phyloP scores from a whole-genome alignment of 2,329 filamentous ascomycete genomes.

The Cercospora canescens region DNA sequence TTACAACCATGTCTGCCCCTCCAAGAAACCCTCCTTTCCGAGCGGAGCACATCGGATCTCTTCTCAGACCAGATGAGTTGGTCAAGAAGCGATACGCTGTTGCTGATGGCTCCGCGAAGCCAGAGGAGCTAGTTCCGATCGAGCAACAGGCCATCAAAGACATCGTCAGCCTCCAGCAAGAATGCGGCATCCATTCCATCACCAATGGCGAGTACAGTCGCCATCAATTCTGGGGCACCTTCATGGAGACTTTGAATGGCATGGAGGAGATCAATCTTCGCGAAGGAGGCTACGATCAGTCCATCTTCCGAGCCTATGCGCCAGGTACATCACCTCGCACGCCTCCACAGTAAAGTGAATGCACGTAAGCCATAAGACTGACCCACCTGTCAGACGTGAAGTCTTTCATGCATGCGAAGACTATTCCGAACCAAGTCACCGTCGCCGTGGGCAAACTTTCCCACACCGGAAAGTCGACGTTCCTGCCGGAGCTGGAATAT shows the following conservation, averaged over 20 bases:
- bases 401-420: slow-evolving; percentile 59
- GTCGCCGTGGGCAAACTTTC: slow-evolving; percentile 60
- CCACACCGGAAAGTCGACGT: slow-evolving; percentile 56
- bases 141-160: slow-evolving; percentile 36
- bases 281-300: slow-evolving; percentile 39
- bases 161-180: slow-evolving; percentile 36
- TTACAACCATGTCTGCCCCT: slow-evolving; percentile 52
- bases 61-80: slow-evolving; percentile 65
- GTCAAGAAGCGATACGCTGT: slow-evolving; percentile 58
- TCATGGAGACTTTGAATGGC: slow-evolving; percentile 39
- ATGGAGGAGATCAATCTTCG: slow-evolving; percentile 52
- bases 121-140: slow-evolving; percentile 31
- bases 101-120: slow-evolving; percentile 32
- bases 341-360: background rate
- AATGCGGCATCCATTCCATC: slow-evolving; percentile 34
- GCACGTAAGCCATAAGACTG: background rate
- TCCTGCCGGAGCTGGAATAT: slow-evolving; percentile 60
- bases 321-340: slow-evolving; percentile 36
- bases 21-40: slow-evolving; percentile 59
- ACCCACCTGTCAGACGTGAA: slow-evolving; percentile 49
- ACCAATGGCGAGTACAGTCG: slow-evolving; percentile 38
- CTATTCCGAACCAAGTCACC: slow-evolving; percentile 58
- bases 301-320: slow-evolving; percentile 59
- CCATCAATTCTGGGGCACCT: slow-evolving; percentile 35
- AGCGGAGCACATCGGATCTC: slow-evolving; percentile 70